Conservation (phyloP, 305 asterid species). For the Solanum hybrid region DNA sequence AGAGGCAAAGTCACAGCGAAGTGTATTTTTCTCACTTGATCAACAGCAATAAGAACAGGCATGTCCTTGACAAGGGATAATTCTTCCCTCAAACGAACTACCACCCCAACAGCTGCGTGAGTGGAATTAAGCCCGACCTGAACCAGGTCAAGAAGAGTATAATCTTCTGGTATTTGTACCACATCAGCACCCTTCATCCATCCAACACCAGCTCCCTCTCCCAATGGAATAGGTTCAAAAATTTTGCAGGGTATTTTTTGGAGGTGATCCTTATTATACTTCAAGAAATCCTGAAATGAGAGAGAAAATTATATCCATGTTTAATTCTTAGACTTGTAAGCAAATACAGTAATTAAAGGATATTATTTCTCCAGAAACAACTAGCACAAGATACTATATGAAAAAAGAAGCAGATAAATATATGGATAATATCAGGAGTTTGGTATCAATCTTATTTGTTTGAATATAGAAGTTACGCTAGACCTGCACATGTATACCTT, state of each 20-base stretch:
- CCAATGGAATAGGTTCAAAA: conserved; percentile 66
- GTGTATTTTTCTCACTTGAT: conserved; percentile 53
- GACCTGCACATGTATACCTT: background rate
- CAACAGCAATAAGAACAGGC: conserved; percentile 90
- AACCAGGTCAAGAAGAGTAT: conserved; percentile 63
- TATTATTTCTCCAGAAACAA: background rate
- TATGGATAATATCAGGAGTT: background rate
- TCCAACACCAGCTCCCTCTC: conserved; percentile 96
- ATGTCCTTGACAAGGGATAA: conserved; percentile 63
- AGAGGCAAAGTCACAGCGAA: background rate
- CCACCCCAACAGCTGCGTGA: conserved; percentile 82
- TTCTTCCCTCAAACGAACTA: conserved; percentile 86
- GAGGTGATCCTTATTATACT: conserved; percentile 53
- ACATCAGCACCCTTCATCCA: conserved; percentile 52
- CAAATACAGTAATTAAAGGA: background rate
- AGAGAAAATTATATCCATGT: background rate
- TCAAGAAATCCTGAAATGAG: conserved; percentile 59
- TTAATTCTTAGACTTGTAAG: background rate
- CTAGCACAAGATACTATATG: background rate
- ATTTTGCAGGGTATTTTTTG: conserved; percentile 55
- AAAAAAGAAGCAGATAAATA: background rate
- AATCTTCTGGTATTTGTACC: conserved; percentile 51
- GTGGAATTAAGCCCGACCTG: conserved; percentile 55
- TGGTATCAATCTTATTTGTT: background rate
- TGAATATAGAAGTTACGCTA: background rate